Evolutionary conservation across 352 stramenopile genomes (phyloP).

Genomic region (Halophytophthora batemanensis): DNA sequence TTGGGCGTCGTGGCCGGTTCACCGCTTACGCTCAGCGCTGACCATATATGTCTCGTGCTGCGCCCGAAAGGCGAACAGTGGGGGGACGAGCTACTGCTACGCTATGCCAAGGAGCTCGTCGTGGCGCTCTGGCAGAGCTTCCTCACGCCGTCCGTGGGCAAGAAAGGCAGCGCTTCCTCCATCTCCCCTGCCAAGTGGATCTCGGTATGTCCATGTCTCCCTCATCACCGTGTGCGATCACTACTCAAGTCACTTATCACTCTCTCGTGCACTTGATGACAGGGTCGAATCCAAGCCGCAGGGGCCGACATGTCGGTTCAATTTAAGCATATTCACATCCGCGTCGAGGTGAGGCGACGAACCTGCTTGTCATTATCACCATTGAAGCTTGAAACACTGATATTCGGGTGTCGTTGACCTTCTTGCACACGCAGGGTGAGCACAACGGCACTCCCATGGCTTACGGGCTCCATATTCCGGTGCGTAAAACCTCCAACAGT

Average conservation of each 20-base stretch:
- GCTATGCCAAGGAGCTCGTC: constrained; percentile 66
- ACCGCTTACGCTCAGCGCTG: constrained; percentile 46
- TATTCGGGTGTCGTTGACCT: not conserved
- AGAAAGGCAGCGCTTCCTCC: constrained; percentile 25
- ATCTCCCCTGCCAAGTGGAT: constrained; percentile 68
- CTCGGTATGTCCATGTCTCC: constrained; percentile 19
- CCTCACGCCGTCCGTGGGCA: constrained; percentile 23
- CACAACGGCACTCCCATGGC: constrained; percentile 37
- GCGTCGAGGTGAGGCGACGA: constrained; percentile 44
- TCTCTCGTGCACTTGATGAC: constrained; percentile 3
- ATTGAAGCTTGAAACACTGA: not conserved
- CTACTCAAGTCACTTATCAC: not conserved
- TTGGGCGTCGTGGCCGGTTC: constrained; percentile 54
- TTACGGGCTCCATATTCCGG: constrained; percentile 58
- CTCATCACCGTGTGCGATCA: not conserved
- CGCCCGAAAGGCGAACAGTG: constrained; percentile 53
- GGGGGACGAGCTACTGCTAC: constrained; percentile 64
- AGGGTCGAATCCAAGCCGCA: constrained; percentile 50
- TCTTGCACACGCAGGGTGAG: constrained; percentile 31
- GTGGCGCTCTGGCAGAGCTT: constrained; percentile 57
- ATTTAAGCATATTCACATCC: constrained; percentile 61
- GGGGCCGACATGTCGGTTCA: constrained; percentile 56
- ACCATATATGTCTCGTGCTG: constrained; percentile 64
- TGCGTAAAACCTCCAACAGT: constrained; percentile 12
- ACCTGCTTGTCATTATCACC: not conserved